phyloP scores from a whole-genome alignment of 352 stramenopile species.

The Globisporangium radiosum region DNA sequence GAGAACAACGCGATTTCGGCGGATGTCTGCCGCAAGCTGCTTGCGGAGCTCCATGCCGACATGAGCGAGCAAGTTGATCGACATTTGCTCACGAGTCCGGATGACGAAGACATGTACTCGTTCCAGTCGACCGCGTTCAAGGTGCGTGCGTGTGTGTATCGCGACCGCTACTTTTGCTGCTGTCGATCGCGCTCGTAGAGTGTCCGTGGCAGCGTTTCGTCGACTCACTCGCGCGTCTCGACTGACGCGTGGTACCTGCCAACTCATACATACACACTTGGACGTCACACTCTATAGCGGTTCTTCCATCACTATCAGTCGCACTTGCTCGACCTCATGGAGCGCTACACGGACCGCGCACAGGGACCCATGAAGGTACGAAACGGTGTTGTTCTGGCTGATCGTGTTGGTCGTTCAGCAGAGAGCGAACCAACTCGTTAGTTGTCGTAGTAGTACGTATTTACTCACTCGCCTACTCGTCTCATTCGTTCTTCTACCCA shows the following conservation, averaged over 20 bases:
- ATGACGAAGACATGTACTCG: conserved; percentile 53
- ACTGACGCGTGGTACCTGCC: neutral
- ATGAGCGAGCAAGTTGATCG: conserved; percentile 56
- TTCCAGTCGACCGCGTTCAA: conserved; percentile 68
- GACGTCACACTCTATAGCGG: conserved; percentile 22
- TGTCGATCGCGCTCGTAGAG: too few species aligned
- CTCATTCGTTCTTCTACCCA: neutral
- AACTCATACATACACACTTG: neutral
- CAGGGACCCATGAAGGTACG: conserved; percentile 52
- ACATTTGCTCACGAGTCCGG: conserved; percentile 34
- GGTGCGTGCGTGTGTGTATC: conserved; percentile 16
- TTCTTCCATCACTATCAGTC: conserved; percentile 75
- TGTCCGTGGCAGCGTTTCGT: neutral
- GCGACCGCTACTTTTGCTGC: neutral
- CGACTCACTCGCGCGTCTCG: too few species aligned
- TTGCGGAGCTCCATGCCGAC: conserved; percentile 42
- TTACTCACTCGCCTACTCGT: too few species aligned
- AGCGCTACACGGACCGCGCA: conserved; percentile 58
- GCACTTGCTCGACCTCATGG: conserved; percentile 63
- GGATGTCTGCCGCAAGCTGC: conserved; percentile 46
- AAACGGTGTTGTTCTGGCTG: neutral
- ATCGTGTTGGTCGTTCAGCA: neutral
- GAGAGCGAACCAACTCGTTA: too few species aligned
- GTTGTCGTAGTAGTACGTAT: too few species aligned
- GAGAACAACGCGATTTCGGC: conserved; percentile 67